Percentiles rank a stretch among this genome's conserved stretches.
Evolutionary conservation across 2,329 filamentous ascomycete species (phyloP).

Genomic region (Fusarium aywerte): DNA sequence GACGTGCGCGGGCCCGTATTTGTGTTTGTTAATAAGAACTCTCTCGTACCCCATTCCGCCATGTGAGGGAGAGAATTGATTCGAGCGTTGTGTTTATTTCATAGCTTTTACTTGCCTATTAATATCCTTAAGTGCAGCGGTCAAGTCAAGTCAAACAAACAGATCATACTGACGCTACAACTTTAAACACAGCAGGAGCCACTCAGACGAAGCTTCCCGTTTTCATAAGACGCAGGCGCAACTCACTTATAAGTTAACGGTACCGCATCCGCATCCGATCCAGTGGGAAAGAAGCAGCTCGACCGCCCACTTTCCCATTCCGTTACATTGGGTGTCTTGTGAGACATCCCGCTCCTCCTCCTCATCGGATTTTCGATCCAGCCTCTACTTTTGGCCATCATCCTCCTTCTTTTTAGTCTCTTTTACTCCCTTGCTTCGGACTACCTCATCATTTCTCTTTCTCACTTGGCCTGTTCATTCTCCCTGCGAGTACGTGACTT

Average conservation of each 20-base stretch:
- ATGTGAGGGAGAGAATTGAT: not conserved
- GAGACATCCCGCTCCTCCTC: slow-evolving; percentile 14
- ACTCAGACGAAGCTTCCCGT: slow-evolving; percentile 14
- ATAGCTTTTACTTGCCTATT: not conserved
- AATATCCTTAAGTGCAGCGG: not conserved
- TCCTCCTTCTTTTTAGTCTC: not conserved
- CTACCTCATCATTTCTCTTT: not conserved
- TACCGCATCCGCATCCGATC: slow-evolving; percentile 5
- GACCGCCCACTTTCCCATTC: slow-evolving; percentile 23
- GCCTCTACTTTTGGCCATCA: not conserved
- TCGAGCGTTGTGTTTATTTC: not conserved
- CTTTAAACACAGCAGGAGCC: not conserved
- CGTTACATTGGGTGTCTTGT: slow-evolving; percentile 12
- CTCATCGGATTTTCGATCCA: slow-evolving; percentile 12
- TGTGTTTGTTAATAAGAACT: slow-evolving; percentile 24
- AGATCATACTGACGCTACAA: not conserved
- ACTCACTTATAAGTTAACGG: slow-evolving; percentile 5
- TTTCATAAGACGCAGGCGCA: slow-evolving; percentile 18
- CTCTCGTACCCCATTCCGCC: not conserved
- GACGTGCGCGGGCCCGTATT: slow-evolving; percentile 23
- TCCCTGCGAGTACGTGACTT: slow-evolving; percentile 18
- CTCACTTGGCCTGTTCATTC: not conserved
- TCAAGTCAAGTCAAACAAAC: not conserved
- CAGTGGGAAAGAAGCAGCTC: slow-evolving; percentile 2
- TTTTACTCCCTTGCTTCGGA: slow-evolving; percentile 2